These are phyloP conservation scores for Chloris gayana DNA, from an alignment of 176 grass and related monocot genomes.

Conservation along the genomic window DNA sequence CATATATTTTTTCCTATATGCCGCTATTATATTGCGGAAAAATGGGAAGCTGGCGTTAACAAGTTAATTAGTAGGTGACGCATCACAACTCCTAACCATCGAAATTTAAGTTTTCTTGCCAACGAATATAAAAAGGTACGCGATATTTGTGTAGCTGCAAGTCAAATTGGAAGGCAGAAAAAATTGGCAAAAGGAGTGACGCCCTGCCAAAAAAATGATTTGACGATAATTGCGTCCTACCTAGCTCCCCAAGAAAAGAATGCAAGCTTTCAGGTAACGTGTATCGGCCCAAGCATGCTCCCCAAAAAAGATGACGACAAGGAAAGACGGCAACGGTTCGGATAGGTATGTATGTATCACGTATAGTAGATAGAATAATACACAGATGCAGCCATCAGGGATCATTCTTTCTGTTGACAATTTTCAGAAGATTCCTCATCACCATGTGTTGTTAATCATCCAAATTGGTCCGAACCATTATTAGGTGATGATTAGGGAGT, in stretches of 20 bases:
- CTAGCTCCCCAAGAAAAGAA: conserved; percentile 47
- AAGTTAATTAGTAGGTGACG: conserved; percentile 27
- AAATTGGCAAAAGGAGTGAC: conserved; percentile 41
- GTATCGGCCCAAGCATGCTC: background rate
- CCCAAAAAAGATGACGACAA: conserved; percentile 15
- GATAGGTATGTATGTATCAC: background rate
- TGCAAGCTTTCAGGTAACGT: conserved; percentile 31
- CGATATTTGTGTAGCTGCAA: background rate
- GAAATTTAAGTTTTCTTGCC: background rate
- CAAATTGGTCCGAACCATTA: conserved; percentile 42
- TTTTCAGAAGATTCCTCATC: conserved; percentile 49
- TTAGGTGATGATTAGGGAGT: conserved; percentile 59
- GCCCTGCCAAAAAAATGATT: conserved; percentile 63
- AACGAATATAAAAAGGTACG: background rate
- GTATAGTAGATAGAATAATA: background rate
- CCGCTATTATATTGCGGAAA: background rate
- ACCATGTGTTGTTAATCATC: conserved; percentile 35
- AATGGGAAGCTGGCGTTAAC: background rate
- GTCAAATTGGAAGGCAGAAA: conserved; percentile 40
- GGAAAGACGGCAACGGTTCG: conserved; percentile 4
- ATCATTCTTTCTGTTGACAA: conserved; percentile 48
- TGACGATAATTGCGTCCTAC: conserved; percentile 68
- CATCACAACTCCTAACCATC: conserved; percentile 31
- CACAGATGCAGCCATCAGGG: background rate
- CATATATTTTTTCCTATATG: background rate